Evolutionary conservation across 1,284 basidiomycete species (phyloP), one percentile per base, ranked within the genome.

Genomic region (Gymnopus androsaceus): DNA sequence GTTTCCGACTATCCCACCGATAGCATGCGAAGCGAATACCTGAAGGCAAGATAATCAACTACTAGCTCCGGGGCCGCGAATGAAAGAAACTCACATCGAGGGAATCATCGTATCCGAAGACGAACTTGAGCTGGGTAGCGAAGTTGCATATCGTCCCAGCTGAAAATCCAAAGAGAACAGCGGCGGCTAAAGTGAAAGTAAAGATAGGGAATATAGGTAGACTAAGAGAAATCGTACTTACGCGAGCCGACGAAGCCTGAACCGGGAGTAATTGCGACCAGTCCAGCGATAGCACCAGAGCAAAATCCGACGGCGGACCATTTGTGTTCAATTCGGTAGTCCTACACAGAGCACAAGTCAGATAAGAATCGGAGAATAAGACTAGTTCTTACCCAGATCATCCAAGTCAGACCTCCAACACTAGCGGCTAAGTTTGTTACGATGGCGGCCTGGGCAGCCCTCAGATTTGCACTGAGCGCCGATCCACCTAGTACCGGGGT

Each of bases 221-320:
- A 14, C 14, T 8, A 0, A 15, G 41, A 6, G 23, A n/a, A n/a
- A n/a, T n/a, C n/a, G n/a, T n/a, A 17, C 41, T 42, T n/a, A 42
- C 41, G 41, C 6, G 41, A 42, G 3, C 41, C 41, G 25, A 42
- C 41, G 41, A 42, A 31, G 28, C 28, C 25, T 31, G 44, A 30
- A 19, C 44, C 44, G 17, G 44, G 44, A 19, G 44, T 46, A 70
- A 97, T 96, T 30, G 88, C 90, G 30, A 94, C 94, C 11, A 97
- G 83, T 50, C 94, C 95, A 12, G 89, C 80, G 63, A 98, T 89
- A 56, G 93, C 94, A 52, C 96, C 96, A 2, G 93, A 94, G 77
- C 96, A 99, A 78, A 99, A 96, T 15, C 95, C 95, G 59, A 99
- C 92, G 4, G 86, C 90, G 36, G 88, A 93, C 88, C 88, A 97